Percentiles rank a stretch among this genome's conserved stretches.
Evolutionary conservation across 2,329 filamentous ascomycete genomes (phyloP).

Genomic region (Mariannaea elegans): DNA sequence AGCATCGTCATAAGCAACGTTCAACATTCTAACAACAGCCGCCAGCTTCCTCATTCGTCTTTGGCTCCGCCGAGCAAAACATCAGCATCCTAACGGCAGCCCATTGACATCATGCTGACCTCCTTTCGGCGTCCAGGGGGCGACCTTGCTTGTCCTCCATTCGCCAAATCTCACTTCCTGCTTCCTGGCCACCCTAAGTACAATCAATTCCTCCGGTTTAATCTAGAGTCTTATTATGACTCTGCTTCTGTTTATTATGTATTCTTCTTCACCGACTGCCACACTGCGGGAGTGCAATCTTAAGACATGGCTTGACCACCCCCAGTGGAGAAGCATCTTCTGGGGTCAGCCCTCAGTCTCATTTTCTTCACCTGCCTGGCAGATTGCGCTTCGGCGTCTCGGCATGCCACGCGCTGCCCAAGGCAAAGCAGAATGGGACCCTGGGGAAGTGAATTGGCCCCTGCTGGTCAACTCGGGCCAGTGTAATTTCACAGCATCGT

Average conservation of each 20-base stretch:
- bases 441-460: conserved; percentile 20
- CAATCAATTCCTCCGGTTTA: no score
- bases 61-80: conserved; percentile 25
- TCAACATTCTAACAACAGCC: conserved; percentile 13
- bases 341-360: conserved; percentile 36
- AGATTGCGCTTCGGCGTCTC: conserved; percentile 32
- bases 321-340: conserved; percentile 25
- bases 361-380: conserved; percentile 25
- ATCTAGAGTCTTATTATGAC: no score
- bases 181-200: conserved; percentile 6
- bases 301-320: no score
- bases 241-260: no score
- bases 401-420: conserved; percentile 33
- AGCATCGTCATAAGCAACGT: conserved; percentile 22
- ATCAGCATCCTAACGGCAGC: conserved; percentile 26
- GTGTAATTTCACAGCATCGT: conserved; percentile 12
- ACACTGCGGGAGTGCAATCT: no score
- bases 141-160: conserved; percentile 3
- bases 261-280: conserved; percentile 25
- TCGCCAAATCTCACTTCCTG: conserved; percentile 21
- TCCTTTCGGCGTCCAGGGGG: conserved; percentile 6
- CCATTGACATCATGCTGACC: conserved; percentile 38
- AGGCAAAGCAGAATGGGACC: conserved; percentile 27
- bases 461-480: conserved; percentile 7
- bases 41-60: conserved; percentile 32